Base-by-base conservation (phyloP, 2,329 filamentous ascomycete genomes). In the Pleomassaria siparia region DNA sequence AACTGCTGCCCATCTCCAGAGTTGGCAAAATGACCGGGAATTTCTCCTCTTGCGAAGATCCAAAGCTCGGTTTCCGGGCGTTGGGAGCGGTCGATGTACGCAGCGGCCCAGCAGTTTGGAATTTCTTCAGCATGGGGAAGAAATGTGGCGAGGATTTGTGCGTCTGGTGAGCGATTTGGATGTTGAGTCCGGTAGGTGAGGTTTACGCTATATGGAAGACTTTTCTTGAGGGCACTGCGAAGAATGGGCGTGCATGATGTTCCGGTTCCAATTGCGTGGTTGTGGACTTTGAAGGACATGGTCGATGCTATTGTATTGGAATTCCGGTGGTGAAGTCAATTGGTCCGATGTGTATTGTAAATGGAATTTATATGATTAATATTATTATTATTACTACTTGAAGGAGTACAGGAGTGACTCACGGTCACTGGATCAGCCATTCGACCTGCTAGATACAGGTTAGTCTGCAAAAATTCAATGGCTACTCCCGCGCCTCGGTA, bases 1-100 rank as follows among this genome's bases (percentile, higher is more conserved):
- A 65, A 61, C 9, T 28, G 16, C 12, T 16, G 40, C 8, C 37
- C 8, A 3, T 18, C 33, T 16, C 20, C 32, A 9, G 32, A 43
- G 54, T 40, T 22, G 11, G 20, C 8, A 29, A 40, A 33, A 21
- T 70, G 66, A 11, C 48, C 46, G 10, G 47, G 53, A 7, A 55
- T 44, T 50, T 70, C 64, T 16, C 60, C 66, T 8, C 44, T 47
- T 3, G 64, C 69, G 64, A 84, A 88, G 1, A 88, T 59, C 79
- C 81, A 87, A 24, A 83, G 71, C 51, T 87, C 80, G 0, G 86
- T 88, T 61, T 87, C 84, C 0, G 81, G 82, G 0, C 77, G 75
- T 44, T 75, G 75, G 3, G 78, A 78, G 16, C 84, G 74, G 64
- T 89, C 85, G 5, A 86, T 62, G 59, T 84, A 87, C 0, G 80